These are phyloP conservation scores for Suhomyces prunicola DNA, from an alignment of 805 yeast genomes.

Conservation along the genomic window DNA sequence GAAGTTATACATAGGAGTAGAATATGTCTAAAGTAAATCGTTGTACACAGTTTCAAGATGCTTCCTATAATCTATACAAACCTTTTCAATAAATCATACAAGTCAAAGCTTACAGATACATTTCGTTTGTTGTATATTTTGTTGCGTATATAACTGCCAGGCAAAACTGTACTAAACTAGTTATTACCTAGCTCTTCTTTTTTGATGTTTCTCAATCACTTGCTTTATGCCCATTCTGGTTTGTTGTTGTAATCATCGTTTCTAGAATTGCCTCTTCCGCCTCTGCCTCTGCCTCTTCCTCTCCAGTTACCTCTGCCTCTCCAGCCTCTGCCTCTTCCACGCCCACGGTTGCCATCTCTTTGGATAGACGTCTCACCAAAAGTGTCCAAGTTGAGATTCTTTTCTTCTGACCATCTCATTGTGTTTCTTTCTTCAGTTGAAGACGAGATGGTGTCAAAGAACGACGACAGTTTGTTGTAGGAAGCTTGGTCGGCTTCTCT, in stretches of 20 bases:
- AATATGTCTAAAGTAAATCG: too few species aligned
- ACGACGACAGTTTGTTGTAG: constrained; percentile 80
- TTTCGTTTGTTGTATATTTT: neutral
- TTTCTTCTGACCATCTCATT: constrained; percentile 72
- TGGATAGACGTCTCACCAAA: constrained; percentile 68
- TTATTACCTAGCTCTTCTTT: neutral
- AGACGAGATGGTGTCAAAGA: constrained; percentile 82
- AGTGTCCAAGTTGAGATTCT: constrained; percentile 71
- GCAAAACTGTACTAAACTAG: neutral
- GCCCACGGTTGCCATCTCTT: constrained; percentile 22
- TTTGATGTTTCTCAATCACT: neutral
- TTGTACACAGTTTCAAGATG: too few species aligned
- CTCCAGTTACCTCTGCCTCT: constrained; percentile 41
- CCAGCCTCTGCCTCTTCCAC: constrained; percentile 38
- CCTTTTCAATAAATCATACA: too few species aligned
- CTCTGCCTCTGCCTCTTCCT: constrained; percentile 17
- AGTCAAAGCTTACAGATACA: too few species aligned
- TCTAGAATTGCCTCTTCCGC: constrained; percentile 23
- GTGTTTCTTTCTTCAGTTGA: constrained; percentile 49
- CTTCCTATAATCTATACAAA: too few species aligned
- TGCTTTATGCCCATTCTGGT: constrained; percentile 16
- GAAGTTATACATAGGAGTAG: too few species aligned
- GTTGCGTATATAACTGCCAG: neutral
- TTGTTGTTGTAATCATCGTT: constrained; percentile 15
- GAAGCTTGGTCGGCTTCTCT: constrained; percentile 29